These are phyloP conservation scores for Scheffersomyces spartinae DNA, from an alignment of 805 yeast genomes.

Conservation along the genomic window DNA sequence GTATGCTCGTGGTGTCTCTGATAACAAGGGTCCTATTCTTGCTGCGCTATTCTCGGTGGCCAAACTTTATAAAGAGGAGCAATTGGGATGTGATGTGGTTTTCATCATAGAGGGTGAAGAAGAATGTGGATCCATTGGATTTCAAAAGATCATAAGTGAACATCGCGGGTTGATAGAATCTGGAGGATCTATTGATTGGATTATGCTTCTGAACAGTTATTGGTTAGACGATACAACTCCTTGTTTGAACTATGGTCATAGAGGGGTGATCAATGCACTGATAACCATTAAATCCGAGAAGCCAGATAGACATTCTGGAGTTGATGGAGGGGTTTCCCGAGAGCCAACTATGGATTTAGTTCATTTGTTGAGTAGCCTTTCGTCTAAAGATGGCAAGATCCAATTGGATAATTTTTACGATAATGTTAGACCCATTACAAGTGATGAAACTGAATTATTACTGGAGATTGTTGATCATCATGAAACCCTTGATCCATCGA, in stretches of 20 bases:
- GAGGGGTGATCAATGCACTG: conserved; percentile 83
- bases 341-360: conserved; percentile 88
- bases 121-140: conserved; percentile 85
- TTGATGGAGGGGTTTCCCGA: conserved; percentile 82
- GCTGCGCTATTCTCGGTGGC: conserved; percentile 86
- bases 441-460: conserved; percentile 49
- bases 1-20: conserved; percentile 88
- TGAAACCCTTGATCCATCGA: conserved; percentile 27
- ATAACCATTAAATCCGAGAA: conserved; percentile 58
- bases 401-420: conserved; percentile 61
- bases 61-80: conserved; percentile 39
- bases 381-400: conserved; percentile 38
- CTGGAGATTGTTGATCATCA: conserved; percentile 41
- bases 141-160: conserved; percentile 50
- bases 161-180: conserved; percentile 40
- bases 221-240: conserved; percentile 90
- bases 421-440: conserved; percentile 46
- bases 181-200: conserved; percentile 76
- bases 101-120: conserved; percentile 93
- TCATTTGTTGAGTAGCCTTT: conserved; percentile 55
- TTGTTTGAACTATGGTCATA: conserved; percentile 84
- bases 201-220: conserved; percentile 78
- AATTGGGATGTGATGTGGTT: conserved; percentile 60
- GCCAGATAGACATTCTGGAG: conserved; percentile 93
- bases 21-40: conserved; percentile 86